Conservation (phyloP, 306 rosid species). For the Ormosia semicastrata region DNA sequence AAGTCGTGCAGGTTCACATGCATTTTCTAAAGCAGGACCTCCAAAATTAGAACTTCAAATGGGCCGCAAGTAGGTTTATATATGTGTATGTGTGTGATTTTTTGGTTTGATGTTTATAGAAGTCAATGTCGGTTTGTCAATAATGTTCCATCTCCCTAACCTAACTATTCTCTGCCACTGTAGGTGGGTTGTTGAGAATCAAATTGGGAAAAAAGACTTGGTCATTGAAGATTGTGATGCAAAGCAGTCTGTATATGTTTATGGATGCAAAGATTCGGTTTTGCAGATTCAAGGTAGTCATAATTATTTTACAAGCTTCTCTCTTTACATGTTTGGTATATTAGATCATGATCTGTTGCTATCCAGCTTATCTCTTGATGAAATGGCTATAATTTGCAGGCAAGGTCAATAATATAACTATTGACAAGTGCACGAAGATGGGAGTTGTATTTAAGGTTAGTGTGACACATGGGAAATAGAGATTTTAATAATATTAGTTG, state of each 20-base stretch:
- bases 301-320: background rate
- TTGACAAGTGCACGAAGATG: slow-evolving; percentile 92
- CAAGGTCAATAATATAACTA: slow-evolving; percentile 93
- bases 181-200: slow-evolving; percentile 99
- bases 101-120: slow-evolving; percentile 12
- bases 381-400: slow-evolving; percentile 57
- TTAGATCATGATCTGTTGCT: background rate
- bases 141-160: slow-evolving; percentile 5
- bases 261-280: slow-evolving; percentile 97
- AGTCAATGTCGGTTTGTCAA: slow-evolving; percentile 6
- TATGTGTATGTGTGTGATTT: background rate
- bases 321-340: background rate
- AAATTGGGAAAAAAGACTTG: slow-evolving; percentile 79
- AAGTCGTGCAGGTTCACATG: slow-evolving; percentile 47
- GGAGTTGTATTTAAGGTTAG: slow-evolving; percentile 86
- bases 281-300: slow-evolving; percentile 84
- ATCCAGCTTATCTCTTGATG: slow-evolving; percentile 14
- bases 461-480: slow-evolving; percentile 23
- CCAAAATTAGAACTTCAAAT: slow-evolving; percentile 95
- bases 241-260: slow-evolving; percentile 88
- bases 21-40: slow-evolving; percentile 72
- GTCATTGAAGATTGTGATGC: slow-evolving; percentile 90
- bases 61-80: slow-evolving; percentile 90
- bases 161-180: background rate
- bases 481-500: slow-evolving; percentile 3